Conservation (phyloP, 805 yeast genomes). For the Cyberlindnera nakhonratchasimensis region DNA sequence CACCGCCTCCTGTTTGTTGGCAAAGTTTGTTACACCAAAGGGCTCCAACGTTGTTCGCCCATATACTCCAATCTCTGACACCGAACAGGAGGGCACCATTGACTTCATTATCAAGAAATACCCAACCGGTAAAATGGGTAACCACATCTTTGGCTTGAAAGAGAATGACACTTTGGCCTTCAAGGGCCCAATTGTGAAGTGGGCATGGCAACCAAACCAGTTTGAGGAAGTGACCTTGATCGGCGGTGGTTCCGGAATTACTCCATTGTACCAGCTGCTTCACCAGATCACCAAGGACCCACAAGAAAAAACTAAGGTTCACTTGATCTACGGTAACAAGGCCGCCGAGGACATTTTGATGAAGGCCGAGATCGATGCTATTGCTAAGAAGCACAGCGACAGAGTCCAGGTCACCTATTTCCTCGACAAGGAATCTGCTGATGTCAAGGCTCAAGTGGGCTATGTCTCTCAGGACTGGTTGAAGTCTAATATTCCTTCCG, state of each 20-base stretch:
- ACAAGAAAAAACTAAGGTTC: conserved; percentile 83
- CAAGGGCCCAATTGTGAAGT: conserved; percentile 92
- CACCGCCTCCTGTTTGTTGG: conserved; percentile 74
- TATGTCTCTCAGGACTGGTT: conserved; percentile 76
- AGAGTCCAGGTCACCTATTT: conserved; percentile 78
- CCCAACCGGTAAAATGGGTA: conserved; percentile 79
- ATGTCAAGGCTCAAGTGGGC: conserved; percentile 58
- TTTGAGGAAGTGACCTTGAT: conserved; percentile 75
- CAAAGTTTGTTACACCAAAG: conserved; percentile 78
- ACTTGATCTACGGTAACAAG: conserved; percentile 76
- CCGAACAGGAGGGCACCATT: conserved; percentile 65
- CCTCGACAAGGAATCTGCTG: conserved; percentile 55
- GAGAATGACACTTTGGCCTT: conserved; percentile 79
- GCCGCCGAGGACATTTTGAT: conserved; percentile 78
- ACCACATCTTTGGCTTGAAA: conserved; percentile 66
- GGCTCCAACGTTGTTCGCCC: conserved; percentile 81
- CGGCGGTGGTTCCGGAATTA: conserved; percentile 97
- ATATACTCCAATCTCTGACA: conserved; percentile 77
- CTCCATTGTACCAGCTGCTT: conserved; percentile 88
- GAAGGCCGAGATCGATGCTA: conserved; percentile 68
- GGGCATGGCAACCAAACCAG: conserved; percentile 86
- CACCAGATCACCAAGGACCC: conserved; percentile 76
- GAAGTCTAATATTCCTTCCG: conserved; percentile 55
- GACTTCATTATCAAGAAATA: conserved; percentile 83
- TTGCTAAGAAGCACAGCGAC: conserved; percentile 66